Evolutionary conservation across 1,284 basidiomycete genomes (phyloP).

Genomic region (Heterobasidion occidentale): DNA sequence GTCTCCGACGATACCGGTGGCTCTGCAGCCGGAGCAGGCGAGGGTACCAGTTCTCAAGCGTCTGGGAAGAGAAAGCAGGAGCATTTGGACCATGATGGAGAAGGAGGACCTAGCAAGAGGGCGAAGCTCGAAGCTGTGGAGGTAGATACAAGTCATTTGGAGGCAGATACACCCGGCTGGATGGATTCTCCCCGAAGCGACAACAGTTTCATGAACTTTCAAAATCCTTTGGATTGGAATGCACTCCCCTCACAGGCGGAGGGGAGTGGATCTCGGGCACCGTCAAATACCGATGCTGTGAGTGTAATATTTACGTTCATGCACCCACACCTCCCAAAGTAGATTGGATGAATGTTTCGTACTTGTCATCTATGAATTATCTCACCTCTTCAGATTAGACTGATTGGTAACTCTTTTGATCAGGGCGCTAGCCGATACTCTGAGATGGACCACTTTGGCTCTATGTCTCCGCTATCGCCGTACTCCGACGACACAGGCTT

Average conservation of each 20-base stretch:
- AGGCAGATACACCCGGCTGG: not conserved
- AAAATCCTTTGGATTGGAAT: too few relatives aligned
- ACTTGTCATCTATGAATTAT: not conserved
- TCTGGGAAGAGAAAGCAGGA: not conserved
- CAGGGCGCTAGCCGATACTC: not conserved
- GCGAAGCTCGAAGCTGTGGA: not conserved
- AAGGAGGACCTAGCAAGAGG: not conserved
- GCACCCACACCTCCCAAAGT: not conserved
- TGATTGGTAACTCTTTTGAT: not conserved
- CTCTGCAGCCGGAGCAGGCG: too few relatives aligned
- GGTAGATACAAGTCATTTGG: not conserved
- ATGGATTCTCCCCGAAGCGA: not conserved
- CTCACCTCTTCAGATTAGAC: not conserved
- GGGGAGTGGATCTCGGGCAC: too few relatives aligned
- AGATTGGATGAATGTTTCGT: not conserved
- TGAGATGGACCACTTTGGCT: not conserved
- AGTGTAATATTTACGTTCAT: too few relatives aligned
- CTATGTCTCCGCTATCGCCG: not conserved
- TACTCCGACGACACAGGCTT: not conserved
- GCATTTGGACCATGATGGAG: not conserved
- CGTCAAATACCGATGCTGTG: too few relatives aligned
- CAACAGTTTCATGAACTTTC: not conserved
- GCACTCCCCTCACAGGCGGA: too few relatives aligned
- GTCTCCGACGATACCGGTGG: too few relatives aligned
- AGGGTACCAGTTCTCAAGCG: not conserved